Evolutionary conservation across 2,329 filamentous ascomycete species (phyloP), one percentile per base, ranked within the genome.

Genomic region (Cercospora sesami): DNA sequence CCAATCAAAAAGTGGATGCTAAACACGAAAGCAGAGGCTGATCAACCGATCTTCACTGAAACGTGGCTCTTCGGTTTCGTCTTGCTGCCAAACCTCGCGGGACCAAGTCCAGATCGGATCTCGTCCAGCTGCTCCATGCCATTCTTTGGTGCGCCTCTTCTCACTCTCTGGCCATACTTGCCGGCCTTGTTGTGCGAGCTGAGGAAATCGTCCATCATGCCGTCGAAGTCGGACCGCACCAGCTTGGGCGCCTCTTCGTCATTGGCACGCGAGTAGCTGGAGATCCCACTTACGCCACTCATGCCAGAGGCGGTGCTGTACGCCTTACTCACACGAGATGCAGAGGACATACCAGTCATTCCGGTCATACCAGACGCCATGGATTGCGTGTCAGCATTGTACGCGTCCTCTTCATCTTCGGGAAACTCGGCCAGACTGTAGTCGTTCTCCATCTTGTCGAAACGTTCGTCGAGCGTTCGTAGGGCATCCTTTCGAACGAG

Each of bases 41-140:
- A 12, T 58, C 62, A 64, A 31, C 62, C 62, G 14, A 64, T 64
- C 51, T 64, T 64, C 21, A 64, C 62, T 16, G 62, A 51, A 26
- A 64, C 62, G n/a, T 64, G 62, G 48, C 36, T 64, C 48, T 58
- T 64, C 18, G 62, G 26, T 55, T 58, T 68, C 2, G 55, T 60
- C 36, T 63, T 60, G 16, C 57, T 61, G 9, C 59, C 60, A 23
- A 69, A 64, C 5, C 68, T 45, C n/a, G 68, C 68, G 28, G 68
- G 60, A n/a, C 68, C 68, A 14, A 69, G 65, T 9, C 61, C 65
- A 10, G 51, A 51, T 2, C 95, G 86, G 62, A 99, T 90, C 81
- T 98, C 94, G 72, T 98, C 95, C 68, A 98, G 83, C 83, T 98
- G 92, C 80, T 92, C 89, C 72, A 97, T 85, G 0, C 95, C 95